phyloP scores from a whole-genome alignment of 1,284 basidiomycete genomes.

The Irpex rosettiformis region DNA sequence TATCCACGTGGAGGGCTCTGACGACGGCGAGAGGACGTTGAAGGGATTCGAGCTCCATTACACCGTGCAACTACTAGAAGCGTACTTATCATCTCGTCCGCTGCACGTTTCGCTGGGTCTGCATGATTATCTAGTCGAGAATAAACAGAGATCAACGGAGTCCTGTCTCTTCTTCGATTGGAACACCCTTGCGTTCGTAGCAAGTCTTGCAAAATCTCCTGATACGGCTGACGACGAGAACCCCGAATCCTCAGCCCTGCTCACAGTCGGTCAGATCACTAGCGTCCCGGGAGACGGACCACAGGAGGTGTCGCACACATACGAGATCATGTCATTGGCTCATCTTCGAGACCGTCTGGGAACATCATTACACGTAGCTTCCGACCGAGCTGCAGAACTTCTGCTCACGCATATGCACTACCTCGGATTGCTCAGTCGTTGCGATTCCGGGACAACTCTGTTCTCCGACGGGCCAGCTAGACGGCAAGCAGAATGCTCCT shows the following conservation, averaged over 20 bases:
- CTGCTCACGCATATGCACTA: conserved; percentile 59
- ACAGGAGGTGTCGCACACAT: conserved; percentile 36
- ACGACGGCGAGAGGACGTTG: conserved; percentile 32
- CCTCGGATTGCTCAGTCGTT: conserved; percentile 55
- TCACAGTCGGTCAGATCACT: conserved; percentile 36
- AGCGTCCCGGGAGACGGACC: conserved; percentile 23
- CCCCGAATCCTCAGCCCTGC: conserved; percentile 34
- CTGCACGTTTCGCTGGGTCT: conserved; percentile 42
- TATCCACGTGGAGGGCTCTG: conserved; percentile 40
- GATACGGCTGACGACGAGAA: conserved; percentile 17
- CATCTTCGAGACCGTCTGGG: conserved; percentile 63
- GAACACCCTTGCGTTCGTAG: conserved; percentile 58
- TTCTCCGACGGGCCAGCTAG: conserved; percentile 32
- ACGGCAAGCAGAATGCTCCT: conserved; percentile 42
- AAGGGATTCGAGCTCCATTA: conserved; percentile 54
- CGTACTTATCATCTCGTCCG: conserved; percentile 39
- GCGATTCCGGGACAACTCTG: conserved; percentile 35
- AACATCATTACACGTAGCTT: conserved; percentile 51
- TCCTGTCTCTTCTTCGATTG: conserved; percentile 63
- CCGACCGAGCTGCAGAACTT: conserved; percentile 47
- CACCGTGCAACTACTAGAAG: conserved; percentile 48
- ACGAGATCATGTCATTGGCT: conserved; percentile 54
- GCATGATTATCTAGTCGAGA: conserved; percentile 52
- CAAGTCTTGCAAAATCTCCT: conserved; percentile 53
- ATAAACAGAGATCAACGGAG: conserved; percentile 33